Conservation (phyloP, 305 asterid species). For the Fraxinus angustifolia region DNA sequence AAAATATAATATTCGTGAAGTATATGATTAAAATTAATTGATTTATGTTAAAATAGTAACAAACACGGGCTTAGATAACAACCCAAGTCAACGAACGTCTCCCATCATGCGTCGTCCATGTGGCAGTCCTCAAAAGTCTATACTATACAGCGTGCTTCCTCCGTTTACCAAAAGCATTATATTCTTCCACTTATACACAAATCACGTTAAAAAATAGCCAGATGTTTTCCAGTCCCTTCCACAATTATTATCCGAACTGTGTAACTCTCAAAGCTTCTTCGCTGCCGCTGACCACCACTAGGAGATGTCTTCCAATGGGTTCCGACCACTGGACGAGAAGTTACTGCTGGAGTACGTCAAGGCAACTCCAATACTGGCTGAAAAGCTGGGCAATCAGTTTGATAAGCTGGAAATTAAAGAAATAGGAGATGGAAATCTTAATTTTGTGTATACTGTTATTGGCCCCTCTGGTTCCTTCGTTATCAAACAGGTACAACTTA, state of each 20-base stretch:
- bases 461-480: conserved; percentile 63
- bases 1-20: too few species aligned
- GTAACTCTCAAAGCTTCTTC: neutral
- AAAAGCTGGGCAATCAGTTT: conserved; percentile 53
- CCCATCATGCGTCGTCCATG: neutral
- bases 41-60: too few species aligned
- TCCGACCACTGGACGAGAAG: conserved; percentile 69
- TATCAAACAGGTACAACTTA: conserved; percentile 68
- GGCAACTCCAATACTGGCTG: conserved; percentile 65
- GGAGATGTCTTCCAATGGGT: conserved; percentile 60
- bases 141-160: neutral
- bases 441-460: conserved; percentile 72
- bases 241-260: neutral
- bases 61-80: too few species aligned
- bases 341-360: conserved; percentile 64
- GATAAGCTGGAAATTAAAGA: conserved; percentile 68
- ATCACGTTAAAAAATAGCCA: neutral
- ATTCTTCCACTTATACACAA: conserved; percentile 6
- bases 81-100: neutral
- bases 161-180: neutral
- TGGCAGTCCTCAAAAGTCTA: neutral
- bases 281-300: conserved; percentile 14
- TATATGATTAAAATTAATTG: too few species aligned
- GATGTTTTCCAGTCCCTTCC: conserved; percentile 17
- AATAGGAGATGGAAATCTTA: conserved; percentile 97